These are phyloP conservation scores for Calonectria pseudoturangicola DNA, from an alignment of 2,329 filamentous ascomycete genomes.

Conservation along the genomic window DNA sequence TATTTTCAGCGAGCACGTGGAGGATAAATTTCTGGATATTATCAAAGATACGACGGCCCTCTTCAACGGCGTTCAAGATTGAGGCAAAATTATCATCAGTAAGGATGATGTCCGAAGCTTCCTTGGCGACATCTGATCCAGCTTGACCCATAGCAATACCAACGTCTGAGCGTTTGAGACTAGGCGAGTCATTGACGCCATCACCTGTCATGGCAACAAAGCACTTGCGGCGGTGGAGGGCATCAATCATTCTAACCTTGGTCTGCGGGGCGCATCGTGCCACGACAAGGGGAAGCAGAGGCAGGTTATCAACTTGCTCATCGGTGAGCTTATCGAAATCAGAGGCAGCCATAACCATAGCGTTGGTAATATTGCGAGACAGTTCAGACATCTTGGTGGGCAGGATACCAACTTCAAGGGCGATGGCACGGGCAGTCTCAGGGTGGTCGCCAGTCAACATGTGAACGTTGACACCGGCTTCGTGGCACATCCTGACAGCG, in stretches of 20 bases:
- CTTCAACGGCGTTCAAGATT: constrained; percentile 81
- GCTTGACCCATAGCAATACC: constrained; percentile 83
- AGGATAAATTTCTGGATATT: constrained; percentile 85
- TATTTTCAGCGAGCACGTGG: constrained; percentile 80
- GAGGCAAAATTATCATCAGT: constrained; percentile 84
- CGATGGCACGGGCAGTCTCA: constrained; percentile 79
- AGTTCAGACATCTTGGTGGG: constrained; percentile 69
- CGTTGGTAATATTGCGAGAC: constrained; percentile 71
- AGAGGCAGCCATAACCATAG: constrained; percentile 79
- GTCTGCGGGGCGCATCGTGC: constrained; percentile 82
- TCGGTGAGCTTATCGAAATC: constrained; percentile 81
- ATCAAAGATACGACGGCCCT: constrained; percentile 82
- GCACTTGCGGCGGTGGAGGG: constrained; percentile 78
- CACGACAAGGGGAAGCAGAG: constrained; percentile 79
- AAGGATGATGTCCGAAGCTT: constrained; percentile 80
- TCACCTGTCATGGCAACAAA: constrained; percentile 84
- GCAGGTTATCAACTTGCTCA: constrained; percentile 77
- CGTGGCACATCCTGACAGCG: constrained; percentile 74
- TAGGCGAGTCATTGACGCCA: constrained; percentile 82
- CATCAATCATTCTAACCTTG: constrained; percentile 85
- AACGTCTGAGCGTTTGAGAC: constrained; percentile 82
- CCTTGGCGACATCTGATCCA: constrained; percentile 83
- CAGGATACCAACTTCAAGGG: constrained; percentile 78
- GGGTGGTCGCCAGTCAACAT: constrained; percentile 83
- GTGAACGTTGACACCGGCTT: constrained; percentile 78